Conservation (phyloP, 148 eudicot species). For the Camellia lanceoleosa region DNA sequence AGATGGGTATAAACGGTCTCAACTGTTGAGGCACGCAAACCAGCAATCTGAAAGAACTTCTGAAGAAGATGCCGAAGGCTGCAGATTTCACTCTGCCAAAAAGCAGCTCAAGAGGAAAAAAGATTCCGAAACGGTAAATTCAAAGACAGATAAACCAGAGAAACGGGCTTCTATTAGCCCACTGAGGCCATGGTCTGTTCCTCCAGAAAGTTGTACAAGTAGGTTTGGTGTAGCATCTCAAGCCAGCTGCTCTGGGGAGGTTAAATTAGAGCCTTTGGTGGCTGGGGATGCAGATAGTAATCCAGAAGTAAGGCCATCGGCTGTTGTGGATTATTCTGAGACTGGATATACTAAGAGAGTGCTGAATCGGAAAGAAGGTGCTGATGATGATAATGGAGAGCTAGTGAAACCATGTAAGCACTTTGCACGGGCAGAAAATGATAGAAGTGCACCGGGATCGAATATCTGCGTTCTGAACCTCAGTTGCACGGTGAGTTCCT, state of each 20-base stretch:
- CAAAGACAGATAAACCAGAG: conserved; percentile 31
- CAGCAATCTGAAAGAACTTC: conserved; percentile 37
- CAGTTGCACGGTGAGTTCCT: conserved; percentile 55
- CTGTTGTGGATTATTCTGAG: conserved; percentile 6
- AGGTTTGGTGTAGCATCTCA: conserved; percentile 23
- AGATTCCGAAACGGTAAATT: conserved; percentile 34
- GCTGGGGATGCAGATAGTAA: conserved; percentile 24
- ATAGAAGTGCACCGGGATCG: conserved; percentile 19
- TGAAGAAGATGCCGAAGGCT: conserved; percentile 37
- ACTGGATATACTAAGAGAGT: conserved; percentile 27
- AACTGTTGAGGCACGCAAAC: conserved; percentile 30
- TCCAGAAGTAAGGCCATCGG: conserved; percentile 21
- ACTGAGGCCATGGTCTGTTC: conserved; percentile 35
- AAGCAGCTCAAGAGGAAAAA: conserved; percentile 47
- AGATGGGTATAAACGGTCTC: conserved; percentile 37
- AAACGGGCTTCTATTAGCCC: conserved; percentile 64
- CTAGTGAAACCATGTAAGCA: conserved; percentile 26
- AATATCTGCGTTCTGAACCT: conserved; percentile 28
- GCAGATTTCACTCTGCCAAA: conserved; percentile 33
- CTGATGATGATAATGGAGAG: conserved; percentile 28
- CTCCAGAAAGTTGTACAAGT: conserved; percentile 44
- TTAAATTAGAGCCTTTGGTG: conserved; percentile 20
- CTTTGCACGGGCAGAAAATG: conserved; percentile 21
- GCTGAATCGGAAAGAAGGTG: conserved; percentile 29
- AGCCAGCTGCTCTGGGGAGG: conserved; percentile 25